Base-by-base conservation (phyloP, 1,139 yeast species). In the Saccharomycopsis crataegensis region DNA sequence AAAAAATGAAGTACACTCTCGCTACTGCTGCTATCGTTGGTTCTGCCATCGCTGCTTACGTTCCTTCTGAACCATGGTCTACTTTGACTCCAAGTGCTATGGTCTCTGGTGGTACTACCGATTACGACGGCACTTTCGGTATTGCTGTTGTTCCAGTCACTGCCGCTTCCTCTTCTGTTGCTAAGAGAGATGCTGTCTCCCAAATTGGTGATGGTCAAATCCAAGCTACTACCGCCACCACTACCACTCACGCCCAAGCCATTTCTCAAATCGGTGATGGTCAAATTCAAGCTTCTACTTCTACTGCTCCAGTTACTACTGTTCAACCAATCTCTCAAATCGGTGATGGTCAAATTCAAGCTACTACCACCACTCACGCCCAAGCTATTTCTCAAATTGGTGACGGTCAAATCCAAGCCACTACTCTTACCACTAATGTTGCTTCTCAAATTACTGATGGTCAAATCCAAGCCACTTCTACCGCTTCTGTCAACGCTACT, bases 51-150 rank as follows among this genome's bases (percentile, higher is more conserved):
- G 80, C 93, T 65, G 83, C 88, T 64, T 74, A 77, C 67, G 77
- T 80, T 69, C 84, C 89, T 67, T 67, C 86, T 58, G 85, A 80
- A 62, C 84, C 91, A 63, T 82, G 87, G 81, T 74, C 88, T 43
- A 80, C 89, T 53, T 74, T 83, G 68, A 83, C 88, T 48, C 90
- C 91, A 61, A 61, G 71, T 49, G 76, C 75, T 44, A 72, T 82
- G 46, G 78, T 78, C 57, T 59, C 79, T 42, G 84, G 83, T 64
- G 87, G 83, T 59, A 59, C 75, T 51, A 82, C 89, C 49, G 82
- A 82, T 64, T 82, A 81, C 72, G 59, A 79, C 36, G 70, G 73
- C 52, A 72, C 77, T 50, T 85, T 85, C 64, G 91, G 91, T 73
- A 83, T 85, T 63, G 86, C 85, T 61, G 80, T 84, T 59, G 70